Evolutionary conservation across 805 yeast genomes (phyloP), one percentile per base, ranked within the genome.

Genomic region (Soucietia sequanensis): DNA sequence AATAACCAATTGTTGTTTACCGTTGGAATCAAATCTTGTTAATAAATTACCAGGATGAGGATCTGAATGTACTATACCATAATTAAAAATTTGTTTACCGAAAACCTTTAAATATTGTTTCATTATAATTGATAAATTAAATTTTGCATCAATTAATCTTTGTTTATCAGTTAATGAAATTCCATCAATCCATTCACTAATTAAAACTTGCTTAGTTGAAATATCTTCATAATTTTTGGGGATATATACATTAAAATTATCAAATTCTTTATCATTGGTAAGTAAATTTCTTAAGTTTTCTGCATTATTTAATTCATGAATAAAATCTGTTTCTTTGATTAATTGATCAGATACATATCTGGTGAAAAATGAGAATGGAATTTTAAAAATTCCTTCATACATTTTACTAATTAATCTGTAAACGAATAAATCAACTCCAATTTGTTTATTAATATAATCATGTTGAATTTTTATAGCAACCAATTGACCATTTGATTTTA

Each of bases 11-110:
- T 83, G 78, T 47, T 75, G 83, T 23, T 54, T 52, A 2, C 62
- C 62, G 2, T 40, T 27, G 4, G 32, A 25, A 10, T 60, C 53
- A 19, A 53, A 47, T 24, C 89, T 60, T 4, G 80, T 76, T 36
- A 85, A 52, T 44, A 85, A 57, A 52, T 84, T 85, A 5, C 95
- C 95, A 1, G 93, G 93, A 48, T 84, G 95, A 9, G 91, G 86
- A 50, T 82, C 90, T 34, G 85, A 75, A 52, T 82, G 89, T 12
- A 82, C 78, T 21, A 75, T 63, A 5, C 87, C 88, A 74, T 82
- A 82, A 20, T 66, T 58, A 53, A 80, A 83, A 12, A 80, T 75
- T 58, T 78, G 85, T 41, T 71, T 67, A 15, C 79, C 75, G 44
- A 74, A 75, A 13, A 77, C 63, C 31, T 60, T 60, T 30, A 78